A percentile compares a stretch with the other conserved stretches of the same genome.
phyloP scores from a whole-genome alignment of 2,329 filamentous ascomycete genomes.

The Colletotrichum filicis region DNA sequence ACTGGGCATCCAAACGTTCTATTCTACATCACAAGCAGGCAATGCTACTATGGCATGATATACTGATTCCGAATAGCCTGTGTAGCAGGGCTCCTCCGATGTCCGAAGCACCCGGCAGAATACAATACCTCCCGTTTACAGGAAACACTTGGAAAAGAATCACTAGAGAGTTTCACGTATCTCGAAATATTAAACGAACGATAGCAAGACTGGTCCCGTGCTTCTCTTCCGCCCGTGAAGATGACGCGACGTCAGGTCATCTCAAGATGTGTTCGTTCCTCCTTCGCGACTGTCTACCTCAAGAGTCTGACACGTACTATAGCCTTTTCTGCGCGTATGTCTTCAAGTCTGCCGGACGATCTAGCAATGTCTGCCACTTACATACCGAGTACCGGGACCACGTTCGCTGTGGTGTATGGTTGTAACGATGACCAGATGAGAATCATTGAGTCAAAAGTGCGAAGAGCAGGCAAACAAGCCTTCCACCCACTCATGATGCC shows the following conservation, averaged over 20 bases:
- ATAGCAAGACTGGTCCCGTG: background rate
- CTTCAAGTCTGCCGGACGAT: background rate
- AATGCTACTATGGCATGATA: too few relatives aligned
- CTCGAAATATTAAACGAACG: background rate
- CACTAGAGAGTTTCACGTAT: background rate
- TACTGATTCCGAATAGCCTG: background rate
- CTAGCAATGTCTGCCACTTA: conserved; percentile 10
- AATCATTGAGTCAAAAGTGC: background rate
- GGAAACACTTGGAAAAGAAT: background rate
- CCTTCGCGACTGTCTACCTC: too few relatives aligned
- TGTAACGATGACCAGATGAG: conserved; percentile 9
- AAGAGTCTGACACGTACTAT: background rate
- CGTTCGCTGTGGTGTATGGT: conserved; percentile 3
- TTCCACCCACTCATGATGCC: background rate
- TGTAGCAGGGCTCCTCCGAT: background rate
- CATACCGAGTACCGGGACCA: conserved; percentile 3
- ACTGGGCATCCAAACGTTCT: too few relatives aligned
- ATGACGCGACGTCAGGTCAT: background rate
- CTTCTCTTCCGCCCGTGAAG: background rate
- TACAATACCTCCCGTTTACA: background rate
- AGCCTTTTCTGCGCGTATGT: conserved; percentile 15
- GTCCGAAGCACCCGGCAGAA: background rate
- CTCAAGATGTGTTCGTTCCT: background rate
- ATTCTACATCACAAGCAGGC: too few relatives aligned
- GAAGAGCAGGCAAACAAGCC: background rate